Percentiles rank a stretch among this genome's conserved stretches.
Conservation (phyloP, 2,329 filamentous ascomycete species). For the Alternaria viburni region DNA sequence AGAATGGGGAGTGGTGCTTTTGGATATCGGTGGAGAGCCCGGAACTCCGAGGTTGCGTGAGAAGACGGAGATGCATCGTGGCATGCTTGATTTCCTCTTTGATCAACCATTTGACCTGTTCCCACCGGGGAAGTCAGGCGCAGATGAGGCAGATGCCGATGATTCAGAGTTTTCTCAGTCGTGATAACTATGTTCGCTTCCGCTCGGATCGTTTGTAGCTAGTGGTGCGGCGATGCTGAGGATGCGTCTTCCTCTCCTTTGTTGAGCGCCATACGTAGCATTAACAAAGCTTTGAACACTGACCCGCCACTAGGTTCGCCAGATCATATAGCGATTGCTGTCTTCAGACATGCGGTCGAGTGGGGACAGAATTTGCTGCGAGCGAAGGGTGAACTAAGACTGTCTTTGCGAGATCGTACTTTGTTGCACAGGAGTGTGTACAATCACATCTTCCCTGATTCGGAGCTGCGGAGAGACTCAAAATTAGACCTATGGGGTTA, state of each 20-base stretch:
- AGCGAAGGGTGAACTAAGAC: neutral
- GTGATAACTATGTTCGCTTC: too few relatives aligned
- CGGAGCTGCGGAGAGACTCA: neutral
- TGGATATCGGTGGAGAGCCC: neutral
- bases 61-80: neutral
- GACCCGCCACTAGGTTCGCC: neutral
- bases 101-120: too few relatives aligned
- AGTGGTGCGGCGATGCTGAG: neutral
- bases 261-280: neutral
- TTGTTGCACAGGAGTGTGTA: neutral
- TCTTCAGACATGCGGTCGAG: neutral
- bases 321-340: neutral
- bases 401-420: neutral
- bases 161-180: too few relatives aligned
- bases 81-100: neutral
- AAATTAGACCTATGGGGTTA: neutral
- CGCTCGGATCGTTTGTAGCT: too few relatives aligned
- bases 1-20: neutral
- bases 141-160: too few relatives aligned
- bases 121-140: too few relatives aligned
- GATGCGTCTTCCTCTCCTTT: neutral
- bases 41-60: neutral
- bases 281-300: neutral
- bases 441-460: neutral
- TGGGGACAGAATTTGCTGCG: neutral